Evolutionary conservation across 352 stramenopile species (phyloP).

Genomic region (Elongisporangium senticosum): DNA sequence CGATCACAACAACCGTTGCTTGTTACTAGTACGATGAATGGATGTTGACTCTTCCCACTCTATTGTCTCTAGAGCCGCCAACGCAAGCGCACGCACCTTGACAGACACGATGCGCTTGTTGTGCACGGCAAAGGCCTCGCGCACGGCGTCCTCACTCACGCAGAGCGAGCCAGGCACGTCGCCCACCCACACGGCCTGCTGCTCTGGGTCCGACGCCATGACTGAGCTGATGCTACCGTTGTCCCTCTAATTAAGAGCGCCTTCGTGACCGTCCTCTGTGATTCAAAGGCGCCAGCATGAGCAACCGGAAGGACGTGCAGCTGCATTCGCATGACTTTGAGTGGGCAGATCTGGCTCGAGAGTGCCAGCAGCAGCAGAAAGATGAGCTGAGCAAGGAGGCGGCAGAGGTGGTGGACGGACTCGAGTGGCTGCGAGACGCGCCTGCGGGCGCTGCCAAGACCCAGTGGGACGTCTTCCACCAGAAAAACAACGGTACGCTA

Average conservation of each 20-base stretch:
- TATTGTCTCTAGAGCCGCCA: background rate
- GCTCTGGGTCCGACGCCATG: background rate
- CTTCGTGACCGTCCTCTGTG: too few species aligned
- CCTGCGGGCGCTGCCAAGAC: conserved; percentile 49
- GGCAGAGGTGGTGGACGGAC: background rate
- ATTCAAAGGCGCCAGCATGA: conserved; percentile 3
- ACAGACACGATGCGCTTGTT: conserved; percentile 36
- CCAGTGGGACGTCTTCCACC: conserved; percentile 76
- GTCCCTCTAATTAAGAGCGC: background rate
- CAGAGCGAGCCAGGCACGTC: conserved; percentile 53
- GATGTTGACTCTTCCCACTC: background rate
- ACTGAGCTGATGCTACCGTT: background rate
- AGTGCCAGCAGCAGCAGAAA: conserved; percentile 23
- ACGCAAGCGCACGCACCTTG: conserved; percentile 20
- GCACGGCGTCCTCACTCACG: conserved; percentile 37
- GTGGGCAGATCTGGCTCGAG: conserved; percentile 59
- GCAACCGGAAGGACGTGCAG: conserved; percentile 29
- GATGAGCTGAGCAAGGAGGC: conserved; percentile 4
- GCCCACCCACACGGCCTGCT: conserved; percentile 44
- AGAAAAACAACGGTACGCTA: conserved; percentile 57
- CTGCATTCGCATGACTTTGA: conserved; percentile 76
- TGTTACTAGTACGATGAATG: background rate
- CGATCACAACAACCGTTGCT: background rate
- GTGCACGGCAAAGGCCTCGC: conserved; percentile 40
- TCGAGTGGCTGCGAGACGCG: conserved; percentile 11